A percentile compares a stretch with the other conserved stretches of the same genome.
phyloP scores from a whole-genome alignment of 2,329 filamentous ascomycete genomes.

The Epicoccum nigrum region DNA sequence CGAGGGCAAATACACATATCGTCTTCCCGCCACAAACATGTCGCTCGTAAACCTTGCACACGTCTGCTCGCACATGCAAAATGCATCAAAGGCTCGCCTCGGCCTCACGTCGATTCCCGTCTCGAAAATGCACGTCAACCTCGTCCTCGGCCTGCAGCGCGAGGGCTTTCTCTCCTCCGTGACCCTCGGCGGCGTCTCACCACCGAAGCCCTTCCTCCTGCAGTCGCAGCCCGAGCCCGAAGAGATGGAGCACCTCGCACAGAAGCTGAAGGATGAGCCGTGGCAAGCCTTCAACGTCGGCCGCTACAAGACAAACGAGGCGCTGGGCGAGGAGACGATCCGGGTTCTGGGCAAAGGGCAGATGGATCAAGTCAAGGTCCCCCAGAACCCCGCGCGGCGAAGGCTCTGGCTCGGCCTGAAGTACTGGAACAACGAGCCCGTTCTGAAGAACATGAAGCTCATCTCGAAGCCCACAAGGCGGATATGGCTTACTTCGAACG shows the following conservation, averaged over 20 bases:
- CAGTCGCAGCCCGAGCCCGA: constrained; percentile 39
- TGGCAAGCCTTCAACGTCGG: constrained; percentile 40
- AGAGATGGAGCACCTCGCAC: constrained; percentile 36
- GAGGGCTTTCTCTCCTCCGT: constrained; percentile 82
- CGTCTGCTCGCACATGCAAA: constrained; percentile 90
- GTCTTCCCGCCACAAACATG: constrained; percentile 56
- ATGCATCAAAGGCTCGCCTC: constrained; percentile 82
- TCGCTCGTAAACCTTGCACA: constrained; percentile 76
- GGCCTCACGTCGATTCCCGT: constrained; percentile 83
- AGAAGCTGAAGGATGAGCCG: constrained; percentile 50
- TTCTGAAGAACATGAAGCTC: constrained; percentile 69
- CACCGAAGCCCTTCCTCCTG: constrained; percentile 48
- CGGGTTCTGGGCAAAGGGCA: constrained; percentile 27
- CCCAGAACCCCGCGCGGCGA: constrained; percentile 70
- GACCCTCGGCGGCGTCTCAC: constrained; percentile 70
- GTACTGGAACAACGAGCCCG: constrained; percentile 84
- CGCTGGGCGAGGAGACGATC: constrained; percentile 6
- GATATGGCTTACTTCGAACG: constrained; percentile 68
- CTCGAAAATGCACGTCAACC: constrained; percentile 77
- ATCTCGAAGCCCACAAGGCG: constrained; percentile 77
- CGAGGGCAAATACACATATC: constrained; percentile 35
- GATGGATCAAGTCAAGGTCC: constrained; percentile 37
- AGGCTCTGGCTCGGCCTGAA: constrained; percentile 89
- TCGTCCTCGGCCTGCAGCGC: constrained; percentile 79
- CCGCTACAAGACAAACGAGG: no score